Base-by-base conservation (phyloP, 495 filamentous ascomycete species). In the Emericellopsis terricola region DNA sequence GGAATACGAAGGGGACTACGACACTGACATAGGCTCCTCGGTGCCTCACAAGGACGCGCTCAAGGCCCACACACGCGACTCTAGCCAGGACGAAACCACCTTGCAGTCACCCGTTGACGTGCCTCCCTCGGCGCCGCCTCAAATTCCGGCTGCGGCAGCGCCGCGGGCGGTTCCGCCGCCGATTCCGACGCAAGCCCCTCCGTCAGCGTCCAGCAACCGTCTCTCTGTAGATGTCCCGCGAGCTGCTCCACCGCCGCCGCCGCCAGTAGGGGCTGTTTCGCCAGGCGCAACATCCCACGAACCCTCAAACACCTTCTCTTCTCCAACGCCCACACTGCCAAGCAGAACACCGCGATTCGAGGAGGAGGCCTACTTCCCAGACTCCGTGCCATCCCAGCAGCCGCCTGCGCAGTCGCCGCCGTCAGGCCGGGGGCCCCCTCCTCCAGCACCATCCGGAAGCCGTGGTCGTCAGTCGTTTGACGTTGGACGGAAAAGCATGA, bases 1-100 rank as follows among this genome's bases (percentile, higher is more conserved):
- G 2, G 89, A 94, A 52, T 96, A 96, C 49, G 89, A 97, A 51
- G 89, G 86, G 14, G 89, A 96, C 48, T 96, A 97, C 50, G 89
- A 96, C 44, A 97, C 89, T 26, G 89, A 96, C 51, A 94, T 97
- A 43, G 86, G 80, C 1, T 79, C 91, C 29, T 76, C 82, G 19
- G 84, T 72, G 8, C 78, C 78, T 27, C 79, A 89, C 49, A 89
- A 91, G 54, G 89, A 94, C 58, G 87, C 89, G 3, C 51, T 96
- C 36, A 91, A 83, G 45, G 51, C 81, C 14, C 83, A 93, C 54
- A 73, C 69, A 19, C 69, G 75, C 29, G 82, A 85, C 26, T 72
- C 77, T 15, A 87, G 78, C 53, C 51, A 78, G 40, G 69, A 74
- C 19, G 69, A 69, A 19, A 52, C 36, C 16, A 51, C 44, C 8